These are phyloP conservation scores for Malassezia cuniculi DNA, from an alignment of 1,284 basidiomycete genomes.

Conservation along the genomic window DNA sequence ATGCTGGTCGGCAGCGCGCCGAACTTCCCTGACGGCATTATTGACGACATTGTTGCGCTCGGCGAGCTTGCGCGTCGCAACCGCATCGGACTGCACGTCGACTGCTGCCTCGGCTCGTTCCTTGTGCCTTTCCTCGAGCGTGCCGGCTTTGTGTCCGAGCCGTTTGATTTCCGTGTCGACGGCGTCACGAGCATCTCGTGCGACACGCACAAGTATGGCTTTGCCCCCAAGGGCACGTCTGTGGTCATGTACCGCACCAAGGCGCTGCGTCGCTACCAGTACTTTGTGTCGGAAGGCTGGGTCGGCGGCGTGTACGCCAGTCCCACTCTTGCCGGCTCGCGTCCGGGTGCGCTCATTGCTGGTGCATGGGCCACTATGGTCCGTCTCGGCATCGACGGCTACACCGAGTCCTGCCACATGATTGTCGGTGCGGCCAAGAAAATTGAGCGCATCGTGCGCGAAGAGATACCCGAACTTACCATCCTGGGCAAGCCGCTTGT, in stretches of 20 bases:
- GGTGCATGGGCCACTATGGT: conserved; percentile 94
- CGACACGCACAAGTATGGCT: conserved; percentile 45
- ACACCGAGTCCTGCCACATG: conserved; percentile 68
- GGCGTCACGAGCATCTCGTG: conserved; percentile 42
- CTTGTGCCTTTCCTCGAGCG: conserved; percentile 40
- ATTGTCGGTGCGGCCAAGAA: conserved; percentile 64
- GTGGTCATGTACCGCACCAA: conserved; percentile 33
- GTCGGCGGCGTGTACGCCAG: conserved; percentile 43
- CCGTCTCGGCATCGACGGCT: conserved; percentile 79
- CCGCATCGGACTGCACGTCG: conserved; percentile 74
- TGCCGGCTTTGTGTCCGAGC: conserved; percentile 33
- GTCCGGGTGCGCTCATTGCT: conserved; percentile 81
- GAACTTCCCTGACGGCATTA: conserved; percentile 51
- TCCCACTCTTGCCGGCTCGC: conserved; percentile 43
- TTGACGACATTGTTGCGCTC: conserved; percentile 71
- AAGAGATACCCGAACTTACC: conserved; percentile 60
- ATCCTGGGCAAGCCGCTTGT: conserved; percentile 78
- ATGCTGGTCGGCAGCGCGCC: conserved; percentile 77
- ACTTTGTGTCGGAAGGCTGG: conserved; percentile 43
- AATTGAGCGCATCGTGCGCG: conserved; percentile 57
- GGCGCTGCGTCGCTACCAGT: conserved; percentile 37
- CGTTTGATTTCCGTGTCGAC: conserved; percentile 42
- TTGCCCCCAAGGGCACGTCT: conserved; percentile 40
- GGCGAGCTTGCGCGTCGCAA: conserved; percentile 62
- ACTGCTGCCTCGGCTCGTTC: conserved; percentile 46